Base-by-base conservation (phyloP, 2,329 filamentous ascomycete species). In the Fusarium sp. region DNA sequence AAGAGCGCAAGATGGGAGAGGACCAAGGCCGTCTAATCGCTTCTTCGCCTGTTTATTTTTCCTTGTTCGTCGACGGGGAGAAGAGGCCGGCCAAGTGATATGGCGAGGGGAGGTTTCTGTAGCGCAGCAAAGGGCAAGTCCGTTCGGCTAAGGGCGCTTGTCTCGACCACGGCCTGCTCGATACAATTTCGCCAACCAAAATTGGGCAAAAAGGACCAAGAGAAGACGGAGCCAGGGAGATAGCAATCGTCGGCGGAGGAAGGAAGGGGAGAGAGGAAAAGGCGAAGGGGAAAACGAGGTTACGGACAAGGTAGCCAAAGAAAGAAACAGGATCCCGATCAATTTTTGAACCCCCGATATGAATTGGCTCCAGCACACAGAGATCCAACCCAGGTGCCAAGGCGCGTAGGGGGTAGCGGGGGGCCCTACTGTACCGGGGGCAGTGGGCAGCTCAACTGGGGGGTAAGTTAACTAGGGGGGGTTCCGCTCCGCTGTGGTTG, bases 301-400 rank as follows among this genome's bases (percentile, higher is more conserved):
- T 46, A 59, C 65, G 62, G 62, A 70, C 66, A 63, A 40, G 66
- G 66, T 41, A 66, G 68, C 65, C 60, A 67, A 64, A 56, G 57
- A 55, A 74, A 63, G 52, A 59, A 62, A 56, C 50, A 64, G 59
- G 61, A 73, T 61, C 70, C 57, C 59, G 58, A 73, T 74, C 55
- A 73, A 73, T 74, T 73, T 23, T 74, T 73, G 71, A 74, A 71
- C 59, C 66, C 65, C 66, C 65, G 53, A 66, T 68, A 60, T 71
- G 62, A 67, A 65, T 68, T 70, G 70, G 70, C 66, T 71, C 63
- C 57, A 67, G 11, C 7, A 34, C 60, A 58, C 53, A 67, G 56
- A 70, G 70, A 72, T 72, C 66, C 67, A 68, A 48, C 53, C 60
- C 62, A 66, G 7, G 62, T 60, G 62, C 66, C 60, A 66, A 65